Base-by-base conservation (phyloP, 1,284 basidiomycete species). In the Coriolopsis trogii region DNA sequence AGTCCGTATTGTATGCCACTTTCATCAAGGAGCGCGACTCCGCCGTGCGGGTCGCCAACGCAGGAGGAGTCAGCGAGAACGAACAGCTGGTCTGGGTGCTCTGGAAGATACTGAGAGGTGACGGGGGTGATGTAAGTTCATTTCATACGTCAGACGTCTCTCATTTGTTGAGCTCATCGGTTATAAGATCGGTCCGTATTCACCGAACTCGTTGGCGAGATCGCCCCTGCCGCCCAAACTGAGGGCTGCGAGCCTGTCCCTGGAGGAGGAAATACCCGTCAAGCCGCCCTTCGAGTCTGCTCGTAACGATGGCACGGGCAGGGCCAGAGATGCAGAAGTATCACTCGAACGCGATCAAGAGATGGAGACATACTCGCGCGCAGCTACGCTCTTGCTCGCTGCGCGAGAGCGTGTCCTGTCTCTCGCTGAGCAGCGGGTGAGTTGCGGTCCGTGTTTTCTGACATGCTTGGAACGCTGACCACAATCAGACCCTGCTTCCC, bases 81-180 rank as follows among this genome's bases (percentile, higher is more conserved):
- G 87, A 90, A 64, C 88, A 88, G 62, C 72, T 90, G 41, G 84
- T 89, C 29, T 90, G 88, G 87, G 87, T 90, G 29, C 72, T 90
- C 48, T 90, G 87, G 87, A 90, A 90, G 71, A 86, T 90, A 50
- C 70, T 90, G 48, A 86, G 82, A 64, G 88, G 88, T 41, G 87
- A 89, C 64, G 88, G 88, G 9, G 82, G 81, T 55, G 87, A 90
- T 74, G 88, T 89, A 56, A 60, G 81, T 74, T 24, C 33, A 42
- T n/a, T 23, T 34, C 28, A 6, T 26, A 8, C 26, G 45, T 28
- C 21, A 15, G 21, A 25, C 26, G 16, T 26, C 24, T 29, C 29
- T n/a, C n/a, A n/a, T 25, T 26, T 37, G 9, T 39, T 29, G 43
- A 41, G 21, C 18, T n/a, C 41, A 29, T 36, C 26, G 7, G 49